A percentile compares a stretch with the other conserved stretches of the same genome.
Conservation (phyloP, 305 asterid species). For the Fraxinus paxiana region DNA sequence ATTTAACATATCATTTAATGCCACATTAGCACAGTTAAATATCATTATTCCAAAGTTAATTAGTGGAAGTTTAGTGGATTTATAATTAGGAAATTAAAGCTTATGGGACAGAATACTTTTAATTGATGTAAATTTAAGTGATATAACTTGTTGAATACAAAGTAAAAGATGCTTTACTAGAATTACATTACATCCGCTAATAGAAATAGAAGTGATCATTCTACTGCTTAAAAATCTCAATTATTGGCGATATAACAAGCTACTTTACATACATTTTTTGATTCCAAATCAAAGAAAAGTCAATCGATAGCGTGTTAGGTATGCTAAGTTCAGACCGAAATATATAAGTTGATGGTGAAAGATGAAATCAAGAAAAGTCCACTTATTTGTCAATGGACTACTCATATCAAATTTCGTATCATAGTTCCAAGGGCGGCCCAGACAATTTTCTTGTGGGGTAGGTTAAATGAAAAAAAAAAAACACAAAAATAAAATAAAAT, state of each 20-base stretch:
- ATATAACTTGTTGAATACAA: conserved; percentile 2
- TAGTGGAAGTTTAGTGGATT: not conserved
- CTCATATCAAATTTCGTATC: not conserved
- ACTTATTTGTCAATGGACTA: not conserved
- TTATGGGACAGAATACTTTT: not conserved
- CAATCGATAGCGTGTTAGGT: not conserved
- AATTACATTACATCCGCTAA: not conserved
- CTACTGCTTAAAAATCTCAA: not conserved
- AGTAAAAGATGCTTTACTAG: not conserved
- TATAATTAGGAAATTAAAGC: not conserved
- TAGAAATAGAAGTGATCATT: not conserved
- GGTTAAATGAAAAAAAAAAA: too few species aligned
- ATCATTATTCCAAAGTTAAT: not conserved
- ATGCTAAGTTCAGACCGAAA: not conserved
- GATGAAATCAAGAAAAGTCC: not conserved
- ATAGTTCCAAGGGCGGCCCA: too few species aligned
- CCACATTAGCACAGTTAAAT: not conserved
- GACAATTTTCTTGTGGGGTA: too few species aligned
- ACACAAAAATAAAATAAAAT: too few species aligned
- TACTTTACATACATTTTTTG: not conserved
- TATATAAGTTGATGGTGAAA: not conserved
- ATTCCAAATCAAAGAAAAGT: not conserved
- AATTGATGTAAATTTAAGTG: conserved; percentile 19
- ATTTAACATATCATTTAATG: too few species aligned
- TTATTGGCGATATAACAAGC: not conserved